Conservation (phyloP, 495 filamentous ascomycete genomes). For the Tuber umbilicatum region DNA sequence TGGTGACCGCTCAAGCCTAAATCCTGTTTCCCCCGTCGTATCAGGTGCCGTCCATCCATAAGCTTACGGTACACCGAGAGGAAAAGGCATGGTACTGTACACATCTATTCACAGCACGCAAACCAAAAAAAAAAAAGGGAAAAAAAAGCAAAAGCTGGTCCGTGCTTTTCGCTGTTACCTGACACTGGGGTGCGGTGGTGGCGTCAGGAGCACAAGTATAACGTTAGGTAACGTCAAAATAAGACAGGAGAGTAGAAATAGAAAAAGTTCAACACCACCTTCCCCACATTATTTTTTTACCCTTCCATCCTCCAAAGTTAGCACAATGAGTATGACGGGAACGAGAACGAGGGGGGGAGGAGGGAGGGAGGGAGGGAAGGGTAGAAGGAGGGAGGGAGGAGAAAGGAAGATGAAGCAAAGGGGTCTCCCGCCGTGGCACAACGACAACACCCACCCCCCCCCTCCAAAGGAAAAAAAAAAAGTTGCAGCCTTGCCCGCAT, state of each 20-base stretch:
- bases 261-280: background rate
- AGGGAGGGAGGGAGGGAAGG: background rate
- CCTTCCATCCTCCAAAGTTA: background rate
- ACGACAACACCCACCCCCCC: no score
- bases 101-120: background rate
- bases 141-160: background rate
- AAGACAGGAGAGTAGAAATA: background rate
- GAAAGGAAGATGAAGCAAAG: background rate
- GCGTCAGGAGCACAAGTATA: background rate
- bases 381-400: no score
- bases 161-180: background rate
- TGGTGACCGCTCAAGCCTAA: background rate
- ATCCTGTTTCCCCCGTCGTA: background rate
- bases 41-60: background rate
- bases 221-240: background rate
- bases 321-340: background rate
- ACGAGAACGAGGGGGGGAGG: background rate
- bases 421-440: background rate
- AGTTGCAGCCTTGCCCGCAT: background rate
- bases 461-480: no score
- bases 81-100: background rate
- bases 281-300: background rate
- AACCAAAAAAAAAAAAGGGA: background rate
- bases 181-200: background rate
- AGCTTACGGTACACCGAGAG: background rate